Conservation (phyloP, 163 green algal species). For the Coccomyxa subellipsoidea region DNA sequence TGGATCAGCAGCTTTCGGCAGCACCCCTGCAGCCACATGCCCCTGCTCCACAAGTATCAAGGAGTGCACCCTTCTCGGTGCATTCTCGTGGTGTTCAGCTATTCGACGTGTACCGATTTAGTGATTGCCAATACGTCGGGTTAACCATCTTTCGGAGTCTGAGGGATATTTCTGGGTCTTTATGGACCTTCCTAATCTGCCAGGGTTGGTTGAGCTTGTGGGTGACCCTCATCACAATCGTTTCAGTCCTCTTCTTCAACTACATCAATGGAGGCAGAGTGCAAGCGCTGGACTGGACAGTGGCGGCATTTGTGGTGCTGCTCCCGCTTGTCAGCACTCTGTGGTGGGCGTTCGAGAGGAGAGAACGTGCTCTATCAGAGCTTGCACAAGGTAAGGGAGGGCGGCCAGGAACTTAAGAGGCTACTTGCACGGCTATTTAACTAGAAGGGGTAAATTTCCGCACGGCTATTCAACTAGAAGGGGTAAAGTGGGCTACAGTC, state of each 20-base stretch:
- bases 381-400: conserved; percentile 11
- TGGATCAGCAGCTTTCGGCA: not conserved
- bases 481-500: not conserved
- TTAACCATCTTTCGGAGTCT: not conserved
- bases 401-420: too few species aligned
- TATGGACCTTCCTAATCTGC: not conserved
- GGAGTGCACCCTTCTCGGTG: conserved; percentile 9
- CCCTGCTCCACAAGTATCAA: not conserved
- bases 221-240: not conserved
- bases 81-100: conserved; percentile 6
- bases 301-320: not conserved
- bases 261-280: not conserved
- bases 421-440: too few species aligned
- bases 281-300: not conserved
- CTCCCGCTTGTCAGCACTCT: not conserved
- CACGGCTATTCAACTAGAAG: too few species aligned
- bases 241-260: conserved; percentile 3
- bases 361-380: not conserved
- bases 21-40: not conserved
- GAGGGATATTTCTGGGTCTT: not conserved
- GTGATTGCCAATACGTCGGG: not conserved
- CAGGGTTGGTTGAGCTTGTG: conserved; percentile 7
- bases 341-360: not conserved
- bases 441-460: too few species aligned
- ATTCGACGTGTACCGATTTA: not conserved